Conservation (phyloP, 176 grass and related monocot genomes). For the Triticum turgidum region DNA sequence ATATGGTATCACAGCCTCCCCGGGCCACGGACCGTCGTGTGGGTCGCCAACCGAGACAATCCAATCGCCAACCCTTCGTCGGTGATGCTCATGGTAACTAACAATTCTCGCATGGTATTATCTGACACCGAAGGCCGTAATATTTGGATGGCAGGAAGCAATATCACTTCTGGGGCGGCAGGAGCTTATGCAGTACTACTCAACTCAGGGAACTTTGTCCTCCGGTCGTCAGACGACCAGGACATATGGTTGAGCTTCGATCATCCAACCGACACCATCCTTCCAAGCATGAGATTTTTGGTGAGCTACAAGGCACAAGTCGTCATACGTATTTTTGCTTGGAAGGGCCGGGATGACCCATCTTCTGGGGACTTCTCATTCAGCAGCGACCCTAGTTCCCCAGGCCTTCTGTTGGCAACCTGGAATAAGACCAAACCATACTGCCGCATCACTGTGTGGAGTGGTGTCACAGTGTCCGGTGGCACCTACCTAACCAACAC, state of each 20-base stretch:
- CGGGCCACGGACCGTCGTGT: conserved; percentile 1
- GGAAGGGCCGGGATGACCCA: neutral
- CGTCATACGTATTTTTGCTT: neutral
- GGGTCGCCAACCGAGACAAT: conserved; percentile 44
- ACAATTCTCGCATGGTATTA: neutral
- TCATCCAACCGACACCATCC: neutral
- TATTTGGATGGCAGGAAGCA: neutral
- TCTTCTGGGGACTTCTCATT: conserved; percentile 2
- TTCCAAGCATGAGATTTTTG: conserved; percentile 33
- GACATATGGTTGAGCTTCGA: neutral
- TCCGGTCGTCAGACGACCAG: neutral
- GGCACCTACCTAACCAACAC: neutral
- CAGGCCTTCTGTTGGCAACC: neutral
- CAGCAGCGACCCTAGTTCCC: neutral
- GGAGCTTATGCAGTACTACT: neutral
- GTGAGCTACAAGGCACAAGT: neutral
- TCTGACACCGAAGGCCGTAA: neutral
- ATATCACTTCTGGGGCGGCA: neutral
- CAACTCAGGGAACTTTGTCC: conserved; percentile 33
- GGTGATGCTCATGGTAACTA: neutral
- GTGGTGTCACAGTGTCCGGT: neutral
- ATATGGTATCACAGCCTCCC: conserved; percentile 42
- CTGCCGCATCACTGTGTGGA: neutral
- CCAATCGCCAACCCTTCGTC: neutral
- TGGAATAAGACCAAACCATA: neutral